Evolutionary conservation across 1,139 yeast species (phyloP).

Genomic region (Protomyces pachydermus): DNA sequence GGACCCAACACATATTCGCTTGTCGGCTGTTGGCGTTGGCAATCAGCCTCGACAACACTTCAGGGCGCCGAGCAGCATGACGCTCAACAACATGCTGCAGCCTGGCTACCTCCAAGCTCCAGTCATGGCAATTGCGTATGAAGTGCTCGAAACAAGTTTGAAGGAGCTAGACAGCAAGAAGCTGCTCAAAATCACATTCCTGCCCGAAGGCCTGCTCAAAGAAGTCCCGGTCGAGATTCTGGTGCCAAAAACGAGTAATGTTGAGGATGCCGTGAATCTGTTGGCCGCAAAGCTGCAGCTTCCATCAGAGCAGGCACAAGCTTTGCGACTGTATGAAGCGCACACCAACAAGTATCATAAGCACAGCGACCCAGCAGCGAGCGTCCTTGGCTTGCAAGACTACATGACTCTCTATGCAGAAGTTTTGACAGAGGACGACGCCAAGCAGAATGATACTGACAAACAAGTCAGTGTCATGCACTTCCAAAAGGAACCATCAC

Average conservation of each 20-base stretch:
- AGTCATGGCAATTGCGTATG: constrained; percentile 49
- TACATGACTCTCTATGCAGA: constrained; percentile 38
- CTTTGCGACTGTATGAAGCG: constrained; percentile 58
- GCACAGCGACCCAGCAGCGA: constrained; percentile 32
- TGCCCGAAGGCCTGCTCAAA: constrained; percentile 40
- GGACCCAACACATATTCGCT: constrained; percentile 60
- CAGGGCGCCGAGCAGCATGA: constrained; percentile 34
- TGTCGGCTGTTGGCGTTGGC: constrained; percentile 46
- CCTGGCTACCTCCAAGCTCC: constrained; percentile 43
- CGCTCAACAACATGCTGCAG: constrained; percentile 46
- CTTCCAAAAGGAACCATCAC: constrained; percentile 64
- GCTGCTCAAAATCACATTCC: constrained; percentile 46
- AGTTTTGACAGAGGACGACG: constrained; percentile 39
- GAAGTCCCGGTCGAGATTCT: constrained; percentile 66
- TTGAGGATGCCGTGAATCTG: constrained; percentile 54
- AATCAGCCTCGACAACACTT: constrained; percentile 41
- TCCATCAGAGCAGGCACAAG: constrained; percentile 47
- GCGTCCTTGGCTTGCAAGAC: constrained; percentile 36
- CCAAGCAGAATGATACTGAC: constrained; percentile 35
- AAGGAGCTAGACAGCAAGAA: constrained; percentile 73
- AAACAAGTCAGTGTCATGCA: constrained; percentile 56
- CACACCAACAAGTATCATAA: constrained; percentile 35
- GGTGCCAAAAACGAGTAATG: constrained; percentile 57
- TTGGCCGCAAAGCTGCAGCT: constrained; percentile 55
- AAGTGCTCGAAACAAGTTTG: constrained; percentile 66